Conservation (phyloP, 1,284 basidiomycete genomes). For the Boletus sp. region DNA sequence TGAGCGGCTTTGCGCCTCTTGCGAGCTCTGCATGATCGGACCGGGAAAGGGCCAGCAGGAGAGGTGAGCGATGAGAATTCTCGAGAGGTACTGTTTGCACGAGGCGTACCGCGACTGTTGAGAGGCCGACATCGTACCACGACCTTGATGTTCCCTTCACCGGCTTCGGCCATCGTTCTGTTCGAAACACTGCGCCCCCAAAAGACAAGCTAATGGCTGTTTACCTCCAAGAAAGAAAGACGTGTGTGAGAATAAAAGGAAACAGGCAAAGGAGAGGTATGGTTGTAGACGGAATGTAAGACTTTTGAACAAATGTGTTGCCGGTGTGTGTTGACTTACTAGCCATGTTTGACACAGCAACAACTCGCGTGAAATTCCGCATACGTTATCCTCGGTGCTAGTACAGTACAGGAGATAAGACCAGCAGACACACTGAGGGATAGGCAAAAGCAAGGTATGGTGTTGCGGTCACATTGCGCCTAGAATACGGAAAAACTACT, state of each 20-base stretch:
- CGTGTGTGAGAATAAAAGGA: conserved; percentile 7
- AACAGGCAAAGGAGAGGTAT: conserved; percentile 8
- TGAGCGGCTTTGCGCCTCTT: conserved; percentile 86
- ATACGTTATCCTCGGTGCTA: conserved; percentile 11
- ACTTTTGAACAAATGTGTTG: conserved; percentile 3
- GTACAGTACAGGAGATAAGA: conserved; percentile 2
- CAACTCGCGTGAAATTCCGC: conserved; percentile 23
- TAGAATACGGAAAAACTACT: neutral
- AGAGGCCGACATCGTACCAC: conserved; percentile 95
- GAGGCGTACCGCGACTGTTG: conserved; percentile 78
- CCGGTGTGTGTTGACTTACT: conserved; percentile 6
- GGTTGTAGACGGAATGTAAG: conserved; percentile 3
- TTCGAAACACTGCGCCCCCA: conserved; percentile 13
- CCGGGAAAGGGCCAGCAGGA: conserved; percentile 1
- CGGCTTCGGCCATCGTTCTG: conserved; percentile 49
- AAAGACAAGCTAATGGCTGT: conserved; percentile 12
- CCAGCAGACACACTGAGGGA: neutral
- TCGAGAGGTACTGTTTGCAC: conserved; percentile 6
- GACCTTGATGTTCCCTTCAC: conserved; percentile 91
- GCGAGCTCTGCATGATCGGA: conserved; percentile 64
- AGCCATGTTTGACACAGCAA: conserved; percentile 16
- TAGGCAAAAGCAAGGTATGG: neutral
- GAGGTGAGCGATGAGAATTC: conserved; percentile 5
- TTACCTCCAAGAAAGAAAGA: conserved; percentile 14
- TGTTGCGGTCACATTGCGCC: neutral